Evolutionary conservation across 2,329 filamentous ascomycete species (phyloP), one percentile per base, ranked within the genome.

Genomic region (Whalleya microplaca): DNA sequence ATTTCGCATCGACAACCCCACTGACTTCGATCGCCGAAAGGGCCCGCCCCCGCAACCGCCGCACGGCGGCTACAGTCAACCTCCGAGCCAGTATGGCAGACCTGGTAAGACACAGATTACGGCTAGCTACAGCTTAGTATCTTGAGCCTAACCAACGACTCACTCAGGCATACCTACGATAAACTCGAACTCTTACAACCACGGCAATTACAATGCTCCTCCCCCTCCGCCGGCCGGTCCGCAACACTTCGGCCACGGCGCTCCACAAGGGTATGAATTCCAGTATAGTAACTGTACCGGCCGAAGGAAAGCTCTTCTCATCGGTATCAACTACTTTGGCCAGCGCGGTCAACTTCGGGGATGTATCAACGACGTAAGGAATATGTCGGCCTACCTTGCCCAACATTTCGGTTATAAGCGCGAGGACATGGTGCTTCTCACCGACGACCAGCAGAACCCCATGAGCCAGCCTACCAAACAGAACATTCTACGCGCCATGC

Each of bases 401-500:
- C 86, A 93, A 73, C 87, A 92, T 70, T 97, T 96, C 73, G 90
- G 90, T 27, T 98, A 98, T 74, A 92, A 92, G 76, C 82, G 92
- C 56, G 94, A 97, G 75, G 93, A 98, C 71, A 98, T 98, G 94
- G 94, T 98, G 19, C 88, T 95, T 60, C 82, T 98, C 72, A 97
- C 94, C 41, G 94, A 98, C 71, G 94, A 98, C 72, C 93, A 97
- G 77, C 92, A 96, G 73, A 96, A 96, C 67, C 91, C 92, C 21
- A 96, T 97, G 90, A 96, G 92, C 75, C 92, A 96, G 76, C 94
- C 94, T 8, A 96, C 92, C 4, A 97, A 97, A 75, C 90, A 91
- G 65, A 98, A 98, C 71, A 96, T 98, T 53, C 75, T 98, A 40
- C 85, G 94, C 51, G 94, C 94, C 27, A 98, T 98, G 94, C 93